Percentiles rank a stretch among this genome's conserved stretches.
Evolutionary conservation across 441 rosid species (phyloP).

Genomic region (Croton laevigatus): DNA sequence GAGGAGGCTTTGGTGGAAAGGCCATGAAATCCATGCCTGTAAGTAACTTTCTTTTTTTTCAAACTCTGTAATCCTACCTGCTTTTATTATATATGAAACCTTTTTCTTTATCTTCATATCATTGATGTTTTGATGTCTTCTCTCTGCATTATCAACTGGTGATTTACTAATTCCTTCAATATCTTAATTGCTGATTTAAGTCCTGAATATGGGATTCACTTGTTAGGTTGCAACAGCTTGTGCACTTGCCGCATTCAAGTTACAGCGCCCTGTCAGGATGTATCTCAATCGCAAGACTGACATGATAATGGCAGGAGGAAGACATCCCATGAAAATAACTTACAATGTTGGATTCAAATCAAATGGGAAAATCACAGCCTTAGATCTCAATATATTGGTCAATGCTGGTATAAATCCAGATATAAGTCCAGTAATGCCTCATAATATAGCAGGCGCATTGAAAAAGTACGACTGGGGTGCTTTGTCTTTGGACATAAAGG

Average conservation of each 20-base stretch:
- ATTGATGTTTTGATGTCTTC: not conserved
- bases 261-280: conserved; percentile 67
- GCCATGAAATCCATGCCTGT: conserved; percentile 65
- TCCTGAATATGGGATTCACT: conserved; percentile 11
- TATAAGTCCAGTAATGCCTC: conserved; percentile 55
- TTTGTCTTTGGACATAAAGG: conserved; percentile 61
- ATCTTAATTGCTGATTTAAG: not conserved
- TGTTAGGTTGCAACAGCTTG: conserved; percentile 80
- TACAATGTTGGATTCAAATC: conserved; percentile 87
- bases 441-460: conserved; percentile 31
- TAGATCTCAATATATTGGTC: conserved; percentile 55
- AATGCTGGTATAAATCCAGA: conserved; percentile 61
- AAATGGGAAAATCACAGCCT: conserved; percentile 77
- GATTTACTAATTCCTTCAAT: not conserved
- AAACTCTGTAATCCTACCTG: not conserved
- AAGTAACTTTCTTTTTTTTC: conserved; percentile 28
- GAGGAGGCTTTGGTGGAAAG: conserved; percentile 98
- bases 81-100: no score
- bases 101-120: not conserved
- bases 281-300: conserved; percentile 75
- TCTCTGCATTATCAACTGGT: not conserved
- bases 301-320: conserved; percentile 90
- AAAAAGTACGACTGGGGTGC: conserved; percentile 91
- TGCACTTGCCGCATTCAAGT: conserved; percentile 75
- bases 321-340: conserved; percentile 90